Base-by-base conservation (phyloP, 2,329 filamentous ascomycete species). In the Diaporthe sp. region DNA sequence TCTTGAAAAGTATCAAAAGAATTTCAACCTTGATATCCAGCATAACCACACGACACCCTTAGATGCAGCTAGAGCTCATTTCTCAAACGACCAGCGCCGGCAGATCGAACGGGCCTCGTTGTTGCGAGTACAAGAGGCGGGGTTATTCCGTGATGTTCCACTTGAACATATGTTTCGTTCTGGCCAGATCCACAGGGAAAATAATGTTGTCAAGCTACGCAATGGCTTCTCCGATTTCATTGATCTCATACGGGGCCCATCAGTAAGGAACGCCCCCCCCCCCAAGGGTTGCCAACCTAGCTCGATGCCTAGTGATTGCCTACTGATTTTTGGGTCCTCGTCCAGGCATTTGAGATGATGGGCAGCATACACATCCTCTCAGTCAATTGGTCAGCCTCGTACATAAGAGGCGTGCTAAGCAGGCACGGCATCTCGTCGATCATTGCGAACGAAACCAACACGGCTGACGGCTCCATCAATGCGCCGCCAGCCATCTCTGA, bases 21-120 rank as follows among this genome's bases (percentile, higher is more conserved):
- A 5, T 7, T 13, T 54, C 25, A 33, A 33, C 6, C 19, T 30
- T 28, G 28, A 13, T 28, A 22, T 12, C 25, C 64, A 38, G 13
- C 3, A 1, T 19, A 8, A n/a, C 9, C 33, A 28, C 7, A 13
- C 7, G 17, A 28, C 6, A 30, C 35, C 69, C 3, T 28, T 40
- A 17, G 30, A 42, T n/a, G 28, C 50, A 25, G 38, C 38, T 3
- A 61, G 35, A 19, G 13, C 13, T n/a, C 47, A 40, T 3, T 54
- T 54, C 47, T 72, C 69, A 42, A 52, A 42, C 28, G 17, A 33
- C 25, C 45, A 33, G 22, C 79, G 87, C 77, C 83, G 83, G 45
- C 77, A 77, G 7, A 82, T 89, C 17, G 89, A 91, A 79, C 79
- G 83, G 74, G 78, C 80, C 15, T 90, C 89, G 6, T 81, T 89